Base-by-base conservation (phyloP, 2,329 filamentous ascomycete genomes). In the Claviceps sp. region DNA sequence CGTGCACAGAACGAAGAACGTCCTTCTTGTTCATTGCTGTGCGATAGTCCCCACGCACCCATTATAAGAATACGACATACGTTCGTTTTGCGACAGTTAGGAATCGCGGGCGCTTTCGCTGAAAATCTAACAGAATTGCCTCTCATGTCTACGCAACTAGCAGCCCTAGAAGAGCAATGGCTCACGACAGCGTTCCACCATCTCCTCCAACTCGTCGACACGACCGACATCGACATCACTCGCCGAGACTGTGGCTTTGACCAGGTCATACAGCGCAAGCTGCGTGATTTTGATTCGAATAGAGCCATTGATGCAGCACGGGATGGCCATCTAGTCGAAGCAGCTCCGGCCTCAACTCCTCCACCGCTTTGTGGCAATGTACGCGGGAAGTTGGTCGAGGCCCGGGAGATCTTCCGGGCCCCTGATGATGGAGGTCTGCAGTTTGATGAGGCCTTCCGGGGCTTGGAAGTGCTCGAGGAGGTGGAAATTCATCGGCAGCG, bases 121-220 rank as follows among this genome's bases (percentile, higher is more conserved):
- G 7, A 7, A 23, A 43, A 43, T 5, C 13, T 5, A 3, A 8
- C 8, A 43, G 22, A 14, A 14, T 26, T 9, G 11, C 7, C 7
- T 4, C 14, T 29, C 26, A 69, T 69, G 67, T 60, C 61, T 26
- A 58, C 59, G 22, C 26, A 47, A 4, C 38, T 49, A 11, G 29
- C 61, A 16, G 62, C 67, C 45, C 58, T 68, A 16, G 61, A 67
- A 53, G 50, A 58, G 34, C 68, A 65, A 62, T 69, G 67, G 67
- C 59, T 66, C 36, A 55, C 51, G 5, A 49, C 45, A 22, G 64
- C 63, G 7, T 53, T 55, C 17, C 57, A 60, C 17, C 50, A 51
- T 13, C 58, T 69, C 6, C 49, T 45, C 5, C 52, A 56, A 3
- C 59, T 69, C 11, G 53, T 66, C n/a, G 51, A 61, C 40, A 23